Evolutionary conservation across 495 filamentous ascomycete genomes (phyloP), one percentile per base, ranked within the genome.

Genomic region (Hypoxylon subgilvum): DNA sequence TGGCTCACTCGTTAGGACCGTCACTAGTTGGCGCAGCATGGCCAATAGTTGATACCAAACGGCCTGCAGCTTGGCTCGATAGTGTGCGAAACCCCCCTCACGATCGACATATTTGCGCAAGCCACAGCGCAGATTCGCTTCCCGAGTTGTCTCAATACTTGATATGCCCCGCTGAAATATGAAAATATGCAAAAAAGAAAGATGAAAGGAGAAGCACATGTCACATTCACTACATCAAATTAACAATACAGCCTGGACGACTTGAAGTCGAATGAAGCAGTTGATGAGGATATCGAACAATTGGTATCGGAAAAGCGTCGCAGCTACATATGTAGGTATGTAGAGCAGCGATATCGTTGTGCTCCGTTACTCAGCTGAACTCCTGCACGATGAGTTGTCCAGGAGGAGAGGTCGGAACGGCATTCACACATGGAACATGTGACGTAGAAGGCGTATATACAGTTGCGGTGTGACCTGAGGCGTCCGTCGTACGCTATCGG

Each of bases 301-400:
- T 5, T 14, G 13, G 25, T 18, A 27, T 46, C 12, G 45, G 7
- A 44, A 30, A n/a, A 39, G 19, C 3, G 35, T 35, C 17, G 18
- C n/a, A n/a, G n/a, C n/a, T n/a, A n/a, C n/a, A n/a, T n/a, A n/a
- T n/a, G n/a, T n/a, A 27, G n/a, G 19, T 31, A 16, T 18, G 16
- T 19, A 30, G 5, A 22, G 12, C 10, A 1, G 23, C n/a, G 21
- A 28, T 35, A 30, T 17, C 27, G 19, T 32, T 35, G 53, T 54
- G 48, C 21, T 6, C 23, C 30, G 60, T 57, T 57, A 43, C 60
- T 53, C 60, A 53, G 23, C 60, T 27, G 47, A 49, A 9, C 42
- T 43, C 38, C 48, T 63, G 49, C 60, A 49, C 36, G 43, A 43
- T 63, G 49, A 58, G 42, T 54, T 58, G 60, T 52, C 49, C 25